Base-by-base conservation (phyloP, 2,329 filamentous ascomycete species). In the Pseudogymnoascus destructans region DNA sequence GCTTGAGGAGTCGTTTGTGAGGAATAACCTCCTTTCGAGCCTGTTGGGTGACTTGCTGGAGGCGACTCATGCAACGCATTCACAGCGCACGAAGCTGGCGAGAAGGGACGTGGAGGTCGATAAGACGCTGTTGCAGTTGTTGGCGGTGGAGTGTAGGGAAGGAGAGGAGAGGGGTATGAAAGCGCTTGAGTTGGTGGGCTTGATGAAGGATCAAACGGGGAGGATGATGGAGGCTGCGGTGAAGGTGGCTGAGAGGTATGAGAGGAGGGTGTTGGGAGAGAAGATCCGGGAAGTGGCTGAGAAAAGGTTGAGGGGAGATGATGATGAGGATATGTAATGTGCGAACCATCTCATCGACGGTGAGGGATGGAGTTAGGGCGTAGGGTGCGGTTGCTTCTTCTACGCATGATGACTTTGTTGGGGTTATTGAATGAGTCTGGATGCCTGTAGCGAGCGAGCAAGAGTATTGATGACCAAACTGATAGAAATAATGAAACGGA, bases 101-200 rank as follows among this genome's bases (percentile, higher is more conserved):
- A 78, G 82, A 36, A 78, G 89, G 58, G 88, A 95, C 70, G 75
- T 95, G 46, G 89, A 95, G 46, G 82, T 95, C 35, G 91, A 98
- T 74, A 95, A 95, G 74, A 83, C 86, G 42, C 76, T 98, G 56
- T 75, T 98, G 63, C 90, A 96, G 74, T 79, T 97, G 69, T 76
- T 98, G 67, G 91, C 89, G 2, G 76, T 86, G 5, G 93, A 97
- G 74, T 98, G 93, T 70, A 83, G 90, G 60, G 89, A 93, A 64
- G 89, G 90, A 46, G 93, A 98, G 70, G 91, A 97, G 62, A 79
- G 87, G 27, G 92, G 91, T 5, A 96, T 96, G 89, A 89, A 92
- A 64, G 92, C 92, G 0, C 75, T 98, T 33, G 95, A 98, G 73
- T 80, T 97, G 66, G 93, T 95, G 27, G 78, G 80, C 61, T 75